Conservation (phyloP, 1,284 basidiomycete species). For the Leccinum pachyderme region DNA sequence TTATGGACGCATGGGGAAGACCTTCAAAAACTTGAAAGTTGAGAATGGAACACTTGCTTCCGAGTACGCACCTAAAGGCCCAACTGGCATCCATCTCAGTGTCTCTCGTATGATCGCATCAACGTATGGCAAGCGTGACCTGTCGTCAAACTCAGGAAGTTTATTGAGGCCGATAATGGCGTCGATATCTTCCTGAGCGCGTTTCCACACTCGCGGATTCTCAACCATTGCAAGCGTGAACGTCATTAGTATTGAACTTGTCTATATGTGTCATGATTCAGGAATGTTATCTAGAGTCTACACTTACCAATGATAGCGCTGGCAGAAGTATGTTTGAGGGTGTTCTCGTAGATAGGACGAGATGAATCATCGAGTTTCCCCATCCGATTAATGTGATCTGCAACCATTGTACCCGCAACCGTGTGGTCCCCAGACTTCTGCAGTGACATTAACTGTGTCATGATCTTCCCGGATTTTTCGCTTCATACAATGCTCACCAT, state of each 20-base stretch:
- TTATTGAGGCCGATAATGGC: conserved; percentile 29
- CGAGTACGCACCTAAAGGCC: conserved; percentile 21
- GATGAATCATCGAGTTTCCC: conserved; percentile 7
- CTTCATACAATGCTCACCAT: conserved; percentile 6
- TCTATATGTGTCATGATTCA: conserved; percentile 10
- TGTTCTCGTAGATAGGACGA: conserved; percentile 11
- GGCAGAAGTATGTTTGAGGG: conserved; percentile 18
- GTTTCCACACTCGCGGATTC: conserved; percentile 31
- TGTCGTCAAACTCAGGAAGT: no score
- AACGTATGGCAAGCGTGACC: no score
- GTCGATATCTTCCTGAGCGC: conserved; percentile 42
- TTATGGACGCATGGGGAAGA: conserved; percentile 9
- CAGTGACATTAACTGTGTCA: background rate
- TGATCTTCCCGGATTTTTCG: no score
- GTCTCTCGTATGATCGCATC: no score
- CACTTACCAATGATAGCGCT: conserved; percentile 22
- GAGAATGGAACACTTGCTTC: background rate
- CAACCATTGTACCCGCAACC: conserved; percentile 13
- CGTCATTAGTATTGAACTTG: conserved; percentile 9
- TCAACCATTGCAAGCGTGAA: conserved; percentile 38
- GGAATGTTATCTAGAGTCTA: background rate
- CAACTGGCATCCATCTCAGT: background rate
- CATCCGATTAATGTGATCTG: conserved; percentile 21
- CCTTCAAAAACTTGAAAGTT: conserved; percentile 5
- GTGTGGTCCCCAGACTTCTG: conserved; percentile 9